These are phyloP conservation scores for Physocladia obscura DNA, from an alignment of 192 early-diverging fungal species.

Conservation along the genomic window DNA sequence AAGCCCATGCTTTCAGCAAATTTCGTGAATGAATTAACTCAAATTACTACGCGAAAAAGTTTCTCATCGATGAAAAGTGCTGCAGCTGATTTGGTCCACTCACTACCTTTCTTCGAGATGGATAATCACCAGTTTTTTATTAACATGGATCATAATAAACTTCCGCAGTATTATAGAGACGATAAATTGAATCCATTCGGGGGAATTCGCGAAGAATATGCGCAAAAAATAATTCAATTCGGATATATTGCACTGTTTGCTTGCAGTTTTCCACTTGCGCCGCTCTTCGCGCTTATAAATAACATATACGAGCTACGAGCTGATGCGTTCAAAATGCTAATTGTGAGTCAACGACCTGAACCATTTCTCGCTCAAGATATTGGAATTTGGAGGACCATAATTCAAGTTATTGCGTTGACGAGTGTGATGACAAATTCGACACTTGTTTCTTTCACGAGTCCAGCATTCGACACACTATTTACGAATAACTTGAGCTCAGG, in stretches of 20 bases:
- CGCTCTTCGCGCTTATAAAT: constrained; percentile 65
- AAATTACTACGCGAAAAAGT: too few species aligned
- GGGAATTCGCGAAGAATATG: constrained; percentile 33
- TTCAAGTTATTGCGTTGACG: not conserved
- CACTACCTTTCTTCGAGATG: too few species aligned
- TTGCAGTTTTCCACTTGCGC: constrained; percentile 67
- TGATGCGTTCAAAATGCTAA: constrained; percentile 27
- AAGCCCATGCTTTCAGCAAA: too few species aligned
- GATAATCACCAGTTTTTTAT: too few species aligned
- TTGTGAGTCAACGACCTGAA: constrained; percentile 22
- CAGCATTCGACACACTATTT: constrained; percentile 22
- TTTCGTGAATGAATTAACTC: too few species aligned
- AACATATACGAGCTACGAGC: constrained; percentile 62
- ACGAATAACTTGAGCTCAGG: not conserved
- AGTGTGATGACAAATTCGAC: constrained; percentile 29
- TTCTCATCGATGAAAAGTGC: too few species aligned
- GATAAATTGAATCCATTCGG: constrained; percentile 38
- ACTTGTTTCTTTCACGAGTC: constrained; percentile 25
- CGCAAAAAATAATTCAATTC: constrained; percentile 59
- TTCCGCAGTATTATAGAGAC: constrained; percentile 41
- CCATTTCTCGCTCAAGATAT: constrained; percentile 30
- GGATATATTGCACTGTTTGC: constrained; percentile 73
- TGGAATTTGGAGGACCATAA: constrained; percentile 21
- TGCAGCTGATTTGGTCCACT: too few species aligned
- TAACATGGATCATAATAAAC: too few species aligned